Evolutionary conservation across 2,329 filamentous ascomycete genomes (phyloP).

Genomic region (Colletotrichum sp.): DNA sequence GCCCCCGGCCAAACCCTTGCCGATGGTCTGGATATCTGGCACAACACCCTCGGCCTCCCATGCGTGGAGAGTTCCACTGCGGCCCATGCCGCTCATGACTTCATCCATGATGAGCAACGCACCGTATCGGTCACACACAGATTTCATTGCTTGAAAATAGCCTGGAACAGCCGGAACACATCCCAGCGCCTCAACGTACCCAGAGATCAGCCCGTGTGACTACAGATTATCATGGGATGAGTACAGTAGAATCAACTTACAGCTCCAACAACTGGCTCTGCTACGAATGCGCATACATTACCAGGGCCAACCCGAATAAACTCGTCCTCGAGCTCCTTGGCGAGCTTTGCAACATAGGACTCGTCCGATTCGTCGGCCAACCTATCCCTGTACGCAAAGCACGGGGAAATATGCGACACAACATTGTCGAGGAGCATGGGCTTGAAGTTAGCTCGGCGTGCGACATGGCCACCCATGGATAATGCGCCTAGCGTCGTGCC

Average conservation of each 20-base stretch:
- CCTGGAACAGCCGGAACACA: slow-evolving; percentile 66
- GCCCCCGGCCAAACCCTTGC: slow-evolving; percentile 64
- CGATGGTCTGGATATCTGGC: slow-evolving; percentile 64
- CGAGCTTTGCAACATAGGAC: slow-evolving; percentile 66
- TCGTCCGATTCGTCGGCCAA: slow-evolving; percentile 55
- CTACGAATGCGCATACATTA: slow-evolving; percentile 74
- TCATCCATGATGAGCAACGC: slow-evolving; percentile 71
- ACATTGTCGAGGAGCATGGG: slow-evolving; percentile 60
- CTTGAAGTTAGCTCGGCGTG: slow-evolving; percentile 66
- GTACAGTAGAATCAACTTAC: slow-evolving; percentile 42
- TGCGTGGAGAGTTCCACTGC: slow-evolving; percentile 6
- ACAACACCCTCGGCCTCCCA: slow-evolving; percentile 28
- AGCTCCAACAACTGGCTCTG: slow-evolving; percentile 77
- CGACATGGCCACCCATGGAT: slow-evolving; percentile 66
- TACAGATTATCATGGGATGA: background rate
- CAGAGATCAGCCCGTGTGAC: background rate
- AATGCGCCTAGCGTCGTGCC: slow-evolving; percentile 74
- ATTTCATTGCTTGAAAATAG: slow-evolving; percentile 68
- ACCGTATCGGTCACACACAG: slow-evolving; percentile 68
- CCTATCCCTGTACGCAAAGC: slow-evolving; percentile 68
- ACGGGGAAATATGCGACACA: slow-evolving; percentile 68
- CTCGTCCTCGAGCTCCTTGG: slow-evolving; percentile 69
- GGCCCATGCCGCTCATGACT: slow-evolving; percentile 18
- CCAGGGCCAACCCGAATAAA: slow-evolving; percentile 69
- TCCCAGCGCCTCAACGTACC: slow-evolving; percentile 59